Evolutionary conservation across 805 yeast species (phyloP).

Genomic region (Millerozyma miso): DNA sequence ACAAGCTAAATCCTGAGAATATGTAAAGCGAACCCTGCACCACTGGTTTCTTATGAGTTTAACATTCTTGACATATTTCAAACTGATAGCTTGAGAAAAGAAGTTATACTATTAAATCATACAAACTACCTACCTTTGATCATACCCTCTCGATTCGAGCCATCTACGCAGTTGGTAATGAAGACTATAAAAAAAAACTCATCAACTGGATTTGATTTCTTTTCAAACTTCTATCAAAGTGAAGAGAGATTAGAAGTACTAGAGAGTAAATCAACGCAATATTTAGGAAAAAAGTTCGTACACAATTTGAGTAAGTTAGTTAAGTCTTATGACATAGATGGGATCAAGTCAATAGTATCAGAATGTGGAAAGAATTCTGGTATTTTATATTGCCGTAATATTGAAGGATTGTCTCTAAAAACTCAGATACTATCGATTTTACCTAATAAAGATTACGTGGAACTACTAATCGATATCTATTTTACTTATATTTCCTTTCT

Average conservation of each 20-base stretch:
- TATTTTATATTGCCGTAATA: neutral
- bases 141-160: neutral
- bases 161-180: neutral
- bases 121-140: neutral
- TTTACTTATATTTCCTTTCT: neutral
- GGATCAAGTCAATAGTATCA: conserved; percentile 1
- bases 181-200: no score
- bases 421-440: neutral
- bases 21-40: no score
- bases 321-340: neutral
- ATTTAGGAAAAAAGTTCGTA: conserved; percentile 4
- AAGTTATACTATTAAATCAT: neutral
- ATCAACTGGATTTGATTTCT: neutral
- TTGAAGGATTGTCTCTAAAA: neutral
- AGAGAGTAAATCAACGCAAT: conserved; percentile 1
- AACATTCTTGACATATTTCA: neutral
- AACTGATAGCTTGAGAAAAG: neutral
- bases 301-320: conserved; percentile 1
- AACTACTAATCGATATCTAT: conserved; percentile 1
- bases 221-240: neutral
- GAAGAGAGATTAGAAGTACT: conserved; percentile 1
- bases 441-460: neutral
- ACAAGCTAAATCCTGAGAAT: no score
- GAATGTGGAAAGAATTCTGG: conserved; percentile 2
- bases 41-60: neutral